Evolutionary conservation across 352 stramenopile genomes (phyloP).

Genomic region (Pythium biforme): DNA sequence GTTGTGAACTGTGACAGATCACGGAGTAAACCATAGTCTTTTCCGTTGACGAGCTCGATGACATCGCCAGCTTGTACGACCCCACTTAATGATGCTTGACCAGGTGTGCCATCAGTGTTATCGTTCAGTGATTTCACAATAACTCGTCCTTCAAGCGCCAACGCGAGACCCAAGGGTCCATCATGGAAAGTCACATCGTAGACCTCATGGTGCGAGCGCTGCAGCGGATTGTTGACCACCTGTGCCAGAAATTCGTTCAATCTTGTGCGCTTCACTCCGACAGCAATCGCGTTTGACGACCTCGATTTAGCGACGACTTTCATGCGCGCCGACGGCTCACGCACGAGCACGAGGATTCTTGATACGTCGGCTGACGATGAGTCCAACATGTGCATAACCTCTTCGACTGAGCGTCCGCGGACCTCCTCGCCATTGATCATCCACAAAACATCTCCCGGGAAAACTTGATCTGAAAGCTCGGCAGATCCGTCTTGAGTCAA

Average conservation of each 20-base stretch:
- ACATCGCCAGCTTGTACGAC: conserved; percentile 62
- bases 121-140: conserved; percentile 83
- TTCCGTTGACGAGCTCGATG: conserved; percentile 73
- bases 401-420: conserved; percentile 31
- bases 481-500: conserved; percentile 38
- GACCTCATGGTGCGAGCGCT: conserved; percentile 13
- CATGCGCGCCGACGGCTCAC: conserved; percentile 12
- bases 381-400: conserved; percentile 30
- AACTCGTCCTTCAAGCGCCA: conserved; percentile 70
- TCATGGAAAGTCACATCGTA: conserved; percentile 69
- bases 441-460: conserved; percentile 64
- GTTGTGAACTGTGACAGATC: conserved; percentile 85
- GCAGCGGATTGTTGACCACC: conserved; percentile 1
- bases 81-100: conserved; percentile 70
- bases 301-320: conserved; percentile 4
- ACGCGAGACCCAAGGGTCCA: conserved; percentile 68
- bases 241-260: conserved; percentile 18
- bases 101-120: conserved; percentile 52
- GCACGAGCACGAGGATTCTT: conserved; percentile 15
- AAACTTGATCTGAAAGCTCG: conserved; percentile 58
- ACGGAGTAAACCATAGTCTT: conserved; percentile 52
- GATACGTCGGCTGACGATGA: conserved; percentile 23
- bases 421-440: conserved; percentile 42
- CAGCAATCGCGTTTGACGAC: background rate
- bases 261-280: conserved; percentile 9